phyloP scores from a whole-genome alignment of 2,329 filamentous ascomycete genomes.

The Polytolypa hystricis region DNA sequence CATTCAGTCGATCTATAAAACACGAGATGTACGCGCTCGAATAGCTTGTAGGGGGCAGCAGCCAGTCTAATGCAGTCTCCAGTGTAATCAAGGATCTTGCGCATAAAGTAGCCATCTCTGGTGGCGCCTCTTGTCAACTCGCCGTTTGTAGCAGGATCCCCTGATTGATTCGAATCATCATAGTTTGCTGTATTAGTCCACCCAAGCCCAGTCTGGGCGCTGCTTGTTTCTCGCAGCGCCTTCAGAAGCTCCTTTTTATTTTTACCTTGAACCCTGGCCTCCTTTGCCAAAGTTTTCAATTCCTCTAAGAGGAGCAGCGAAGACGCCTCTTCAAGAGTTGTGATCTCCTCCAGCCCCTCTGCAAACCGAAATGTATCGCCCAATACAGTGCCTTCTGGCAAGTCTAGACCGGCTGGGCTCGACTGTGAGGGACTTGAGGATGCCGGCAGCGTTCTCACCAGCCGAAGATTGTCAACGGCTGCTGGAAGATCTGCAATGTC shows the following conservation, averaged over 20 bases:
- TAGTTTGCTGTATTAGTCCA: constrained; percentile 56
- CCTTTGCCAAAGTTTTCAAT: constrained; percentile 71
- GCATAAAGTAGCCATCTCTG: constrained; percentile 61
- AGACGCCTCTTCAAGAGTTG: constrained; percentile 70
- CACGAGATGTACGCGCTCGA: constrained; percentile 87
- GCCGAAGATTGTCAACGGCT: constrained; percentile 57
- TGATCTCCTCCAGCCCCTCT: constrained; percentile 66
- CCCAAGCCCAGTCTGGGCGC: constrained; percentile 63
- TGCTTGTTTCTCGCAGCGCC: constrained; percentile 62
- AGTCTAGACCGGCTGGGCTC: constrained; percentile 40
- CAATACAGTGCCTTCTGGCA: constrained; percentile 39
- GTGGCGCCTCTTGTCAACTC: constrained; percentile 41
- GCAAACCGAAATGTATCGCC: constrained; percentile 61
- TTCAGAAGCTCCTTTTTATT: constrained; percentile 72
- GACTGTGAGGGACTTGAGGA: constrained; percentile 20
- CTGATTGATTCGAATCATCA: constrained; percentile 42
- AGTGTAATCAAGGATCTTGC: constrained; percentile 64
- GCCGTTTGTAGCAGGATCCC: constrained; percentile 18
- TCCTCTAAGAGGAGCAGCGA: constrained; percentile 77
- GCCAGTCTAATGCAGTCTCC: constrained; percentile 80
- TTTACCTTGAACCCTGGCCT: constrained; percentile 75
- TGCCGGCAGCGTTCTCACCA: constrained; percentile 43
- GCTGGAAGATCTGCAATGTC: constrained; percentile 65
- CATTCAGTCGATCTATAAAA: constrained; percentile 95
- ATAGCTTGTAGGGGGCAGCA: constrained; percentile 60